Conservation (phyloP, 192 early-diverging fungal genomes). For the Piromyces sp. region DNA sequence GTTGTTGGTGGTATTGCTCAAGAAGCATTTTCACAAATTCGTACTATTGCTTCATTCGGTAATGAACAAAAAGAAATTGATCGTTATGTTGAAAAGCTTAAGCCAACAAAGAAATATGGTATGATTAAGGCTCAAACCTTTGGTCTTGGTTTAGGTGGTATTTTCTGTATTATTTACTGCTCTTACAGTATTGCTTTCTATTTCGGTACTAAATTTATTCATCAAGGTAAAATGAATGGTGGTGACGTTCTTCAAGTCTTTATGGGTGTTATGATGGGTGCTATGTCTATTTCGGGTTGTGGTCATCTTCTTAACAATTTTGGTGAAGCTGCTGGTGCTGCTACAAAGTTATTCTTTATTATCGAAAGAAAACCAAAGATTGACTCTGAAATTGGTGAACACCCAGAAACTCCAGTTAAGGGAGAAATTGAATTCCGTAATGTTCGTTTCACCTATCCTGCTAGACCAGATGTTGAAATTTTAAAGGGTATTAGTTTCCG, state of each 20-base stretch:
- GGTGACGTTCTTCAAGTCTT: conserved; percentile 61
- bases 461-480: conserved; percentile 65
- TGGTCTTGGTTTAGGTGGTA: too few species aligned
- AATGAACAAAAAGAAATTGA: conserved; percentile 48
- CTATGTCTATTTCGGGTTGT: conserved; percentile 52
- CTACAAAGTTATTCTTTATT: conserved; percentile 55
- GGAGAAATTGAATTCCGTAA: conserved; percentile 59
- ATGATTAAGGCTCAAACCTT: too few species aligned
- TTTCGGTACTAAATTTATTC: conserved; percentile 35
- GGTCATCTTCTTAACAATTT: conserved; percentile 60
- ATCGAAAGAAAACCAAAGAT: conserved; percentile 72
- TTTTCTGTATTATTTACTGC: conserved; percentile 5
- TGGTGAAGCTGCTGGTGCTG: conserved; percentile 59
- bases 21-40: conserved; percentile 63
- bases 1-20: conserved; percentile 70
- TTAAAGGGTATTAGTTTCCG: conserved; percentile 11
- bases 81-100: conserved; percentile 25
- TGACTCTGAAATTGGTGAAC: conserved; percentile 27
- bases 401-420: conserved; percentile 3
- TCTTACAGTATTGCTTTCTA: conserved; percentile 18
- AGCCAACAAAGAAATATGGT: too few species aligned
- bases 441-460: conserved; percentile 70
- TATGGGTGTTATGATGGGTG: conserved; percentile 74
- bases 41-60: conserved; percentile 79
- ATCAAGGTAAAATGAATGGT: conserved; percentile 15